Conservation (phyloP, 495 filamentous ascomycete species). For the Trichocladium uniseriatum region DNA sequence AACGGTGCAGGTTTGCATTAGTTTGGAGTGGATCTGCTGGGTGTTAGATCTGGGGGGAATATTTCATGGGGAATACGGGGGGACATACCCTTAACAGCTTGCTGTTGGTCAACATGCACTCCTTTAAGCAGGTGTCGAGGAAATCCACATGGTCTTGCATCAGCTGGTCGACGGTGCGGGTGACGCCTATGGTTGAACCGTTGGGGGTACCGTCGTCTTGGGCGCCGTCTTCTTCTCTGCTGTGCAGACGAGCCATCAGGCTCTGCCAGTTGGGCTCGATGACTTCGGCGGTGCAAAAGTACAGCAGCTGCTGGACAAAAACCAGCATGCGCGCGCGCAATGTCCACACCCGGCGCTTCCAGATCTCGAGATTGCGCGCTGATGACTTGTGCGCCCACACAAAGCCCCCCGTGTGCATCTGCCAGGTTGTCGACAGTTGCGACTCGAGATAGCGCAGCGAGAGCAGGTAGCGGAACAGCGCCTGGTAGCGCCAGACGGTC, state of each 20-base stretch:
- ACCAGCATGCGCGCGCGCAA: slow-evolving; percentile 88
- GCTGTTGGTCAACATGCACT: slow-evolving; percentile 96
- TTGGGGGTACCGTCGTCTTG: slow-evolving; percentile 23
- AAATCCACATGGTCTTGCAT: slow-evolving; percentile 99
- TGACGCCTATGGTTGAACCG: slow-evolving; percentile 28
- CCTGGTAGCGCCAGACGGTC: slow-evolving; percentile 89
- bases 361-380: slow-evolving; percentile 67
- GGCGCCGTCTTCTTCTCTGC: slow-evolving; percentile 46
- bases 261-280: slow-evolving; percentile 96
- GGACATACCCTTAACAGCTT: slow-evolving; percentile 74
- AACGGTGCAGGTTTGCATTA: slow-evolving; percentile 84
- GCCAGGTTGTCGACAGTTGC: slow-evolving; percentile 75
- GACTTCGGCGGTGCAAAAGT: slow-evolving; percentile 94
- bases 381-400: slow-evolving; percentile 76
- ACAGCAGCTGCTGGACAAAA: slow-evolving; percentile 91
- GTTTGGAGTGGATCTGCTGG: slow-evolving; percentile 81
- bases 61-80: background rate
- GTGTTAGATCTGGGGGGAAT: background rate
- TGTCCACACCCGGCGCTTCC: slow-evolving; percentile 90
- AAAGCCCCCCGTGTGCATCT: slow-evolving; percentile 73
- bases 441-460: slow-evolving; percentile 82
- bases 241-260: slow-evolving; percentile 74
- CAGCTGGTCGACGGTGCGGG: slow-evolving; percentile 87
- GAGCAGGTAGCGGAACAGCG: slow-evolving; percentile 86
- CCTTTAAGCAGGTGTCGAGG: slow-evolving; percentile 92